Base-by-base conservation (phyloP, 1,284 basidiomycete genomes). In the Sporisorium exsertum region DNA sequence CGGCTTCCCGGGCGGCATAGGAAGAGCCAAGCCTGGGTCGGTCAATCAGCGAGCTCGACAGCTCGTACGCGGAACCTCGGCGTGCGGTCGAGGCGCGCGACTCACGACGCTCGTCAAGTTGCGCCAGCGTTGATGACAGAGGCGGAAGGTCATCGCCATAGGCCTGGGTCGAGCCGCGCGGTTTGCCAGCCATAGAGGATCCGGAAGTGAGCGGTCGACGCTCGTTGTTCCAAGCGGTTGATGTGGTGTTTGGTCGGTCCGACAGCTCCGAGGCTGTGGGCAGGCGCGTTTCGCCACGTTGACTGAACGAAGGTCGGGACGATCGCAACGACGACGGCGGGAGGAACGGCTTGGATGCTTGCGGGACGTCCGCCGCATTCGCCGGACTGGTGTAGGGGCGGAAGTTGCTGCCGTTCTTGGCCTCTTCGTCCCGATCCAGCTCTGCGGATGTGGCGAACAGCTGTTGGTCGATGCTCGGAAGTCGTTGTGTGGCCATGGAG, bases 401-500 rank as follows among this genome's bases (percentile, higher is more conserved):
- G 27, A 55, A 63, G 51, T 43, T 58, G 62, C 57, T 67, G 33
- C 46, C 60, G 42, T 42, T 49, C 47, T 59, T 63, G 33, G 40
- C 57, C 27, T 59, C 70, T 8, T 73, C 71, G 58, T 56, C 64
- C 9, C 54, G 56, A 37, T 65, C 70, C 35, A 69, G 61, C 60
- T 58, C 64, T 27, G 61, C 68, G 3, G 67, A 74, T 1, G 71
- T 68, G 26, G 69, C 70, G 3, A 72, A 35, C 6, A 77, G 69
- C 54, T 76, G 76, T 46, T 75, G 68, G 43, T 75, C 78, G 55
- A 80, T 72, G 66, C 72, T 78, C 8, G 74, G 69, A 40, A 78
- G 64, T 40, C 72, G 47, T 12, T 72, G 72, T 16, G 67, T 52
- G 2, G 66, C 56, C 56, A 66, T 63, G 8, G 66, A 60, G 26